These are phyloP conservation scores for Vaccinium myrtillus DNA, from an alignment of 148 eudicot genomes.

Conservation along the genomic window DNA sequence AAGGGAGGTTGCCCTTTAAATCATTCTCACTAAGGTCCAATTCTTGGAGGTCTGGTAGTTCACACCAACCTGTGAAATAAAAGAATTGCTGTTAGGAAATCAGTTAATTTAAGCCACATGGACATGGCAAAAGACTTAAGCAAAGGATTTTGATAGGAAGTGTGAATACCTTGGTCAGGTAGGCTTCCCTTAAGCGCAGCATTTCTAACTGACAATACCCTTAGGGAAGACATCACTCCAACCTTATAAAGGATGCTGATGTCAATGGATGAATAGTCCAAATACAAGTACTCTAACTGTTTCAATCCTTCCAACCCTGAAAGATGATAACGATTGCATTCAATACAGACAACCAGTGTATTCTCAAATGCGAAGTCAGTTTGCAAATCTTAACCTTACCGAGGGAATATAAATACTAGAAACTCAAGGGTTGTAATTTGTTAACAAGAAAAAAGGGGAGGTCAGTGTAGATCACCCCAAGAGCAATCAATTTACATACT, in stretches of 20 bases:
- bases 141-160: background rate
- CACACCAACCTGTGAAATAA: constrained; percentile 4
- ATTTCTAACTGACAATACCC: background rate
- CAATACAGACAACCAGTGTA: background rate
- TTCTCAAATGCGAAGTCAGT: background rate
- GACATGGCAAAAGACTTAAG: background rate
- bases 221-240: background rate
- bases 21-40: background rate
- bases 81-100: background rate
- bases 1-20: background rate
- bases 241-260: background rate
- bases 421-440: background rate
- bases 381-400: background rate
- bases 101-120: background rate
- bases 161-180: background rate
- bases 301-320: too few species aligned
- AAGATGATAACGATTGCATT: background rate
- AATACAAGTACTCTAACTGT: background rate
- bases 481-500: background rate
- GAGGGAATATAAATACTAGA: background rate
- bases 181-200: background rate
- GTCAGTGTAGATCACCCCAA: background rate
- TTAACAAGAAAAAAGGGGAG: background rate
- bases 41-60: background rate
- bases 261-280: background rate